phyloP scores from a whole-genome alignment of 129 eudicot species.

The carrot (Daucus carota) region DNA sequence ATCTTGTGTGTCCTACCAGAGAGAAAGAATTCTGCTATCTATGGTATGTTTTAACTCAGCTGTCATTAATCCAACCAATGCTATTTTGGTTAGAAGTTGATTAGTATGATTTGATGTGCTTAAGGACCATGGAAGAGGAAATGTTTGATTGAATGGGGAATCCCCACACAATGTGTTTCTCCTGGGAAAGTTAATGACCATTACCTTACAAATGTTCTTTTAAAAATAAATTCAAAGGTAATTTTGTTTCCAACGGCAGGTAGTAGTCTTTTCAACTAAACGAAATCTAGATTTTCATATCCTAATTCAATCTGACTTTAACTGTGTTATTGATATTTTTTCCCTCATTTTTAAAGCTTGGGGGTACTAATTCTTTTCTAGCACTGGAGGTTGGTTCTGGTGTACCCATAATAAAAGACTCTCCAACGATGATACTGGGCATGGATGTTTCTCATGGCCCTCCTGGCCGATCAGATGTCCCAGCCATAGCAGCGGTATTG shows the following conservation, averaged over 20 bases:
- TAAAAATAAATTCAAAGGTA: no score
- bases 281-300: neutral
- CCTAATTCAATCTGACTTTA: neutral
- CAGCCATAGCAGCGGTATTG: conserved; percentile 31
- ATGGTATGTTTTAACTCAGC: conserved; percentile 36
- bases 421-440: conserved; percentile 95
- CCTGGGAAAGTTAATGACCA: no score
- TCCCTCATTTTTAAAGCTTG: conserved; percentile 45
- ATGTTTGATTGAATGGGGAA: no score
- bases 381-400: conserved; percentile 52
- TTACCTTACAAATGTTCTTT: no score
- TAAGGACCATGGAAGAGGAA: no score
- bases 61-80: no score
- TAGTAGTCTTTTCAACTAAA: neutral
- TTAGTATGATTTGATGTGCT: no score
- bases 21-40: conserved; percentile 51
- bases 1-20: conserved; percentile 87
- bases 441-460: conserved; percentile 49
- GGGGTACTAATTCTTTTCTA: conserved; percentile 86
- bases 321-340: neutral
- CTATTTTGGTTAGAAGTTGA: no score
- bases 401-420: conserved; percentile 59
- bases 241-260: neutral
- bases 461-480: conserved; percentile 23
- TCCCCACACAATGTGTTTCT: no score